Conservation (phyloP, 768 basidiomycete genomes). For the Calocybe cyanea region DNA sequence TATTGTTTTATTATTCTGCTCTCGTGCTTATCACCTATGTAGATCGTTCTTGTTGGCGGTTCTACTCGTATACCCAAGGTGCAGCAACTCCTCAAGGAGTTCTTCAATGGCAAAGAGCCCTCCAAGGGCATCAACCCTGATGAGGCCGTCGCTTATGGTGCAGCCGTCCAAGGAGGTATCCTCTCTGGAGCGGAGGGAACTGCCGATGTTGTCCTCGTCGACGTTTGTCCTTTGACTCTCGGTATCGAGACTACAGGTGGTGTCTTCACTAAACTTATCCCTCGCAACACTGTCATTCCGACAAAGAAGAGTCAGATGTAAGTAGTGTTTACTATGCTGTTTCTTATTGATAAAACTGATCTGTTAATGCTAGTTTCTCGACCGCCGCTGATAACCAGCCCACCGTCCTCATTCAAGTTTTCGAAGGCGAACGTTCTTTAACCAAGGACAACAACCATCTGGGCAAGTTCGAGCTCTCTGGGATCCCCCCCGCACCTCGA, state of each 20-base stretch:
- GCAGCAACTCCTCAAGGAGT: slow-evolving; percentile 96
- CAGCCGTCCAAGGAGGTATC: slow-evolving; percentile 97
- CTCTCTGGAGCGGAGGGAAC: slow-evolving; percentile 92
- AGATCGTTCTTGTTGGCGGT: slow-evolving; percentile 91
- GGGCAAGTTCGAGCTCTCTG: slow-evolving; percentile 91
- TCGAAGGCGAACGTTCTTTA: slow-evolving; percentile 93
- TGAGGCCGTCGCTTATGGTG: slow-evolving; percentile 98
- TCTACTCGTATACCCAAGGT: slow-evolving; percentile 99
- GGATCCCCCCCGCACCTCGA: slow-evolving; percentile 93
- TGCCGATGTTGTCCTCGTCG: slow-evolving; percentile 89
- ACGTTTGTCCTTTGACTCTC: slow-evolving; percentile 94
- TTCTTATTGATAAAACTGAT: slow-evolving; percentile 20
- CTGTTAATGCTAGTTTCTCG: slow-evolving; percentile 47
- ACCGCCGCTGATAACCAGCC: slow-evolving; percentile 91
- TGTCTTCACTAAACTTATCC: slow-evolving; percentile 96
- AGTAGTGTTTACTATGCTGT: slow-evolving; percentile 17
- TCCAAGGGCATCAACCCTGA: slow-evolving; percentile 99
- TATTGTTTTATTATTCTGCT: background rate
- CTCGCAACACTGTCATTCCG: slow-evolving; percentile 97
- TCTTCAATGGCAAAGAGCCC: slow-evolving; percentile 94
- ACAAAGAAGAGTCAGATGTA: slow-evolving; percentile 95
- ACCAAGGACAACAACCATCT: slow-evolving; percentile 99
- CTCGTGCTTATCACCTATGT: background rate
- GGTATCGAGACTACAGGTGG: slow-evolving; percentile 99
- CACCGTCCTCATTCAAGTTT: slow-evolving; percentile 95